Evolutionary conservation across 352 stramenopile species (phyloP).

Genomic region (Pythium chondricola): DNA sequence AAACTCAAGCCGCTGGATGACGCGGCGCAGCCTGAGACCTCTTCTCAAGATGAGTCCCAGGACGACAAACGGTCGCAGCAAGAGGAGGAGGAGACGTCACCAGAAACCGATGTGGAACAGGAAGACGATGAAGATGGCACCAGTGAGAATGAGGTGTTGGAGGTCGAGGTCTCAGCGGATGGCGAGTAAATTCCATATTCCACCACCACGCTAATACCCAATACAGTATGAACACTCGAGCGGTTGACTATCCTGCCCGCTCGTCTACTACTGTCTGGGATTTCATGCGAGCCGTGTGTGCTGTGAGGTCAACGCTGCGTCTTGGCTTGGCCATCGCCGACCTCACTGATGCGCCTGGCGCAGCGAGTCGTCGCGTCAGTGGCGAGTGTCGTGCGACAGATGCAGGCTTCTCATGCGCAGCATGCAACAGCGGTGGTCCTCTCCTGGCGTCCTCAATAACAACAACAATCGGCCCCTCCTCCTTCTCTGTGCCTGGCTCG

Average conservation of each 20-base stretch:
- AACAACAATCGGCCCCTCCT: too few relatives aligned
- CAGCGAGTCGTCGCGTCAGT: slow-evolving; percentile 30
- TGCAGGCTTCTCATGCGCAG: background rate
- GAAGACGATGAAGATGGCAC: slow-evolving; percentile 20
- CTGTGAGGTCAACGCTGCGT: slow-evolving; percentile 35
- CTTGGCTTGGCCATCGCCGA: slow-evolving; percentile 26
- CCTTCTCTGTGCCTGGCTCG: too few relatives aligned
- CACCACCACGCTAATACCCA: background rate
- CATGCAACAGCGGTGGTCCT: background rate
- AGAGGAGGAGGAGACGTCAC: slow-evolving; percentile 1
- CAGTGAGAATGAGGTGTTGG: slow-evolving; percentile 3
- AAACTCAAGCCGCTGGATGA: slow-evolving; percentile 35
- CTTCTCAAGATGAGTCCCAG: background rate
- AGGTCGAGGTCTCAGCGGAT: background rate
- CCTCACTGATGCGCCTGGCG: background rate
- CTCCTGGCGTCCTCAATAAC: background rate
- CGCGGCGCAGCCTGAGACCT: background rate
- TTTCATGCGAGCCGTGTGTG: slow-evolving; percentile 20
- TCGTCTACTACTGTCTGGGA: slow-evolving; percentile 3
- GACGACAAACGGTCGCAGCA: slow-evolving; percentile 5
- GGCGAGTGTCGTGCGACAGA: slow-evolving; percentile 12
- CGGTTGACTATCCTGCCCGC: slow-evolving; percentile 1
- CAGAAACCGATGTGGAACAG: slow-evolving; percentile 1
- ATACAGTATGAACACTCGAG: background rate
- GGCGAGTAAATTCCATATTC: background rate